These are phyloP conservation scores for Tolypocladium album DNA, from an alignment of 2,329 filamentous ascomycete species.

Conservation along the genomic window DNA sequence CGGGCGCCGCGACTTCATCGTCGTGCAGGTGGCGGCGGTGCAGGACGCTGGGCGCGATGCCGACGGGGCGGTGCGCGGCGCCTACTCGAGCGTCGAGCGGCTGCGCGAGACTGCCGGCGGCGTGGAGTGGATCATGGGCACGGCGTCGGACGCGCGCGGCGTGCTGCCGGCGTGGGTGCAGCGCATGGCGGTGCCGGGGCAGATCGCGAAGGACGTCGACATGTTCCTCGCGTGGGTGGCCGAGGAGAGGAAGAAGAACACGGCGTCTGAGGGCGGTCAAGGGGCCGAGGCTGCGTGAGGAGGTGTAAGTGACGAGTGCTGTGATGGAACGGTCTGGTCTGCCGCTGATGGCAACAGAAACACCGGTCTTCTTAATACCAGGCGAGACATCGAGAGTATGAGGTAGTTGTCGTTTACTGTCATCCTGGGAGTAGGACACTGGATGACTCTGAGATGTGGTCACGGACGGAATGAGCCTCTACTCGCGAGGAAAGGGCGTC, in stretches of 20 bases:
- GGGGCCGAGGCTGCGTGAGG: not conserved
- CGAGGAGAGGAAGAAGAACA: constrained; percentile 26
- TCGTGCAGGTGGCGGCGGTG: constrained; percentile 45
- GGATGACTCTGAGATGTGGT: too few species aligned
- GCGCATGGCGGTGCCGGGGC: constrained; percentile 48
- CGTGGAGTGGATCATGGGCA: constrained; percentile 70
- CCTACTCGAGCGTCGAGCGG: constrained; percentile 57
- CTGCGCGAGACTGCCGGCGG: constrained; percentile 34
- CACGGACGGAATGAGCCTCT: too few species aligned
- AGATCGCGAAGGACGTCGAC: constrained; percentile 61
- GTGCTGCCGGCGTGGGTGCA: constrained; percentile 56
- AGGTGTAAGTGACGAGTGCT: not conserved
- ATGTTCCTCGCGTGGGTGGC: constrained; percentile 55
- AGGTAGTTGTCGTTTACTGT: not conserved
- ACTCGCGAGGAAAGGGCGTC: not conserved
- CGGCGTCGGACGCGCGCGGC: constrained; percentile 60
- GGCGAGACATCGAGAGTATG: not conserved
- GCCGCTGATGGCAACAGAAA: not conserved
- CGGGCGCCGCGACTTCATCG: constrained; percentile 37
- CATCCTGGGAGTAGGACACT: not conserved
- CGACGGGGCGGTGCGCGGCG: constrained; percentile 39
- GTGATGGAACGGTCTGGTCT: too few species aligned
- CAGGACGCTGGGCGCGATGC: constrained; percentile 22
- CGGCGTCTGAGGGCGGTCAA: not conserved
- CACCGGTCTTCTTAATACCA: not conserved